These are phyloP conservation scores for Fusarium subtropicale DNA, from an alignment of 2,329 filamentous ascomycete genomes.

Conservation along the genomic window DNA sequence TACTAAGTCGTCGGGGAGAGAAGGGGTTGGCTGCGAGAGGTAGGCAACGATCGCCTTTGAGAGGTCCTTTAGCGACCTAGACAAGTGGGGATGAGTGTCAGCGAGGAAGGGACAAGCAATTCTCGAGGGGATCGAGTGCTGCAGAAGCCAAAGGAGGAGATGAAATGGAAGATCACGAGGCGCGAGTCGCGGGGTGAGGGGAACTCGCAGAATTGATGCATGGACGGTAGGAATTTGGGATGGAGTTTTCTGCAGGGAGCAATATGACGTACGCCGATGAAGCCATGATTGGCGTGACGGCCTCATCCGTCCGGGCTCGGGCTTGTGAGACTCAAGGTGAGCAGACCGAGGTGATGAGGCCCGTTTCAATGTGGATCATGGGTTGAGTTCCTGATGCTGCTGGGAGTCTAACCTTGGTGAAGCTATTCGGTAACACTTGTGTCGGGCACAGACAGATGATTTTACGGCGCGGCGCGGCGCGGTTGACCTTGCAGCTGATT, in stretches of 20 bases:
- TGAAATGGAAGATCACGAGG: slow-evolving; percentile 27
- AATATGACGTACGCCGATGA: slow-evolving; percentile 47
- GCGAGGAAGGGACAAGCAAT: slow-evolving; percentile 19
- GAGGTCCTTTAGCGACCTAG: slow-evolving; percentile 70
- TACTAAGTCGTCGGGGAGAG: slow-evolving; percentile 74
- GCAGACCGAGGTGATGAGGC: slow-evolving; percentile 41
- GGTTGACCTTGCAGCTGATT: slow-evolving; percentile 17
- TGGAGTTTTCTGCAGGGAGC: slow-evolving; percentile 41
- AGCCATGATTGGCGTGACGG: slow-evolving; percentile 45
- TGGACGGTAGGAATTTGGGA: slow-evolving; percentile 10
- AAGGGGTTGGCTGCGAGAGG: slow-evolving; percentile 62
- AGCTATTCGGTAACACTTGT: slow-evolving; percentile 38
- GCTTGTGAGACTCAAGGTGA: slow-evolving; percentile 39
- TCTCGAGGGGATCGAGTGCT: slow-evolving; percentile 21
- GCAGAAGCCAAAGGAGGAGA: slow-evolving; percentile 29
- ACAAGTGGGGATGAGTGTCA: slow-evolving; percentile 40
- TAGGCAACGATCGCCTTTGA: slow-evolving; percentile 67
- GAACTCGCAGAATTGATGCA: slow-evolving; percentile 1
- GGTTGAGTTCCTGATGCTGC: slow-evolving; percentile 2
- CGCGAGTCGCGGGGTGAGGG: slow-evolving; percentile 29
- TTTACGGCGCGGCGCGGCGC: slow-evolving; percentile 25
- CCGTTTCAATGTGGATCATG: slow-evolving; percentile 40
- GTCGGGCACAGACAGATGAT: slow-evolving; percentile 31
- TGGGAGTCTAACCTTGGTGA: slow-evolving; percentile 35
- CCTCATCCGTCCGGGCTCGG: slow-evolving; percentile 47